Evolutionary conservation across 192 early-diverging fungal genomes (phyloP).

Genomic region (Diversispora epigaea): DNA sequence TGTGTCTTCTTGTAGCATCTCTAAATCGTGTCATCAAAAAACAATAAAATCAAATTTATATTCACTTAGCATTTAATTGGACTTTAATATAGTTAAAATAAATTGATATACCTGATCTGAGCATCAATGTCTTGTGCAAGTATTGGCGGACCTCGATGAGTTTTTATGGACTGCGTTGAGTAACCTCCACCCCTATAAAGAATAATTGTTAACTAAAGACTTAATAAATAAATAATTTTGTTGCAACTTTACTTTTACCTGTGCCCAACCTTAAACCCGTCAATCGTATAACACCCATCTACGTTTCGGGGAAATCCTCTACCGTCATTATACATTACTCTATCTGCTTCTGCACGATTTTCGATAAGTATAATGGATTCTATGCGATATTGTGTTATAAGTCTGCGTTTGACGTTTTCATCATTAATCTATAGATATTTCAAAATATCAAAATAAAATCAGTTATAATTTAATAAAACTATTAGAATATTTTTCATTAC

Average conservation of each 20-base stretch:
- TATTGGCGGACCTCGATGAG: slow-evolving; percentile 41
- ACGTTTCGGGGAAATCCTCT: slow-evolving; percentile 63
- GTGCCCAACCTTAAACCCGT: slow-evolving; percentile 63
- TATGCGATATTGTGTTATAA: slow-evolving; percentile 67
- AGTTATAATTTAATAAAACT: background rate
- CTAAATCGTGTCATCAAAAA: background rate
- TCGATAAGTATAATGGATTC: slow-evolving; percentile 71
- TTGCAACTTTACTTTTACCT: background rate
- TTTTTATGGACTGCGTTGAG: slow-evolving; percentile 38
- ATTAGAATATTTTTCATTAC: slow-evolving; percentile 26
- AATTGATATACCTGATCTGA: slow-evolving; percentile 32
- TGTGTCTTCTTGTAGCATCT: background rate
- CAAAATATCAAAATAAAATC: background rate
- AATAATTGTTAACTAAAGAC: background rate
- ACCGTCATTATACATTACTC: slow-evolving; percentile 46
- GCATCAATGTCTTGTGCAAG: slow-evolving; percentile 54
- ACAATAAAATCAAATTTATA: background rate
- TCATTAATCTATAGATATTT: slow-evolving; percentile 50
- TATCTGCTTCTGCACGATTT: slow-evolving; percentile 54
- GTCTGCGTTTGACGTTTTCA: slow-evolving; percentile 71
- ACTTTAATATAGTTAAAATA: background rate
- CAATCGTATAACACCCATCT: slow-evolving; percentile 55
- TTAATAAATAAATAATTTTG: background rate
- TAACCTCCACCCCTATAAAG: slow-evolving; percentile 38
- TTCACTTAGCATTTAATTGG: background rate